These are phyloP conservation scores for Phytophthora gonapodyides DNA, from an alignment of 352 stramenopile species.

Conservation along the genomic window DNA sequence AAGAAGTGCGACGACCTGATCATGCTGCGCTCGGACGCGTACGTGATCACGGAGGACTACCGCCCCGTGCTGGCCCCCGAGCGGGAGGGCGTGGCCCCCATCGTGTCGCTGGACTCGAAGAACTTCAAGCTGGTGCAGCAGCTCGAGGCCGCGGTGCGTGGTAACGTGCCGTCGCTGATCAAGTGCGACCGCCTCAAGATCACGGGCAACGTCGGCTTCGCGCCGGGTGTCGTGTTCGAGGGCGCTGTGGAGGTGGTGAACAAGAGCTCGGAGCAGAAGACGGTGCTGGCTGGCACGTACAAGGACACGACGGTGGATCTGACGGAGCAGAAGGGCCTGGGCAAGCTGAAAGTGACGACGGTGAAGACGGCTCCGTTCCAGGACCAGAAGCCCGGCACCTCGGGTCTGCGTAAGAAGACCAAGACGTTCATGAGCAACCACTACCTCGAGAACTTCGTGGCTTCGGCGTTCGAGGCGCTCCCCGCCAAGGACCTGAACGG, in stretches of 20 bases:
- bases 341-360: conserved; percentile 83
- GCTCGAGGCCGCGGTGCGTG: conserved; percentile 93
- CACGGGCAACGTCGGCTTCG: conserved; percentile 95
- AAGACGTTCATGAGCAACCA: conserved; percentile 98
- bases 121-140: conserved; percentile 99
- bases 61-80: conserved; percentile 95
- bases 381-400: conserved; percentile 98
- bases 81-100: conserved; percentile 93
- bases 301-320: conserved; percentile 96
- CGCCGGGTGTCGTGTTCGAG: conserved; percentile 92
- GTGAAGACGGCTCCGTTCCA: conserved; percentile 92
- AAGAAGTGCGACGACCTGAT: conserved; percentile 90
- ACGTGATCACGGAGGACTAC: conserved; percentile 96
- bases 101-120: conserved; percentile 96
- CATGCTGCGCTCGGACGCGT: conserved; percentile 97
- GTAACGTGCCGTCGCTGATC: conserved; percentile 96
- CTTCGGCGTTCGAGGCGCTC: conserved; percentile 96
- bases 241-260: conserved; percentile 95
- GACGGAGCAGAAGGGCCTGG: conserved; percentile 92
- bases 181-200: conserved; percentile 96
- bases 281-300: conserved; percentile 92
- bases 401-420: conserved; percentile 98
- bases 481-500: conserved; percentile 94
- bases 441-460: conserved; percentile 99
- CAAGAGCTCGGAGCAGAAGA: conserved; percentile 96